Conservation (phyloP, 2,329 filamentous ascomycete genomes). For the Periconia macrospinosa region DNA sequence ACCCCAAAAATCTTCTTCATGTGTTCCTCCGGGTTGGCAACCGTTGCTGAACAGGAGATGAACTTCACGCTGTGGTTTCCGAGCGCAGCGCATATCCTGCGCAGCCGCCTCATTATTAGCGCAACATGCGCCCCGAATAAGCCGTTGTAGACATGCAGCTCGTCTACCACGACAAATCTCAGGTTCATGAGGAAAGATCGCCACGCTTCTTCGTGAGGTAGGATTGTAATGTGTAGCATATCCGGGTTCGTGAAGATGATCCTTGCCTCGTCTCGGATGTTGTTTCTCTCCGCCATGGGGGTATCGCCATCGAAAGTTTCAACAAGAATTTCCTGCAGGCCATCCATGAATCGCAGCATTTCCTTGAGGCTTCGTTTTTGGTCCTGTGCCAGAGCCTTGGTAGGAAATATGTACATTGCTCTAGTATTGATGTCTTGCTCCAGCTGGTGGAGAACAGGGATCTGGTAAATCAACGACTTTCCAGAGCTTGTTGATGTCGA, state of each 20-base stretch:
- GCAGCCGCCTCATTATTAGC: constrained; percentile 87
- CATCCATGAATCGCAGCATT: constrained; percentile 77
- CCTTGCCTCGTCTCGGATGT: constrained; percentile 82
- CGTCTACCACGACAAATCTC: constrained; percentile 80
- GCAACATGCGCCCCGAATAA: constrained; percentile 92
- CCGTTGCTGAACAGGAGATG: constrained; percentile 93
- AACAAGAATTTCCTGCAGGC: constrained; percentile 73
- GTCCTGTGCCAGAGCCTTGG: constrained; percentile 94
- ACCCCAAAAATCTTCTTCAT: constrained; percentile 95
- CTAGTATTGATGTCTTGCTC: constrained; percentile 76
- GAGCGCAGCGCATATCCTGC: constrained; percentile 85
- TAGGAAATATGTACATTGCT: constrained; percentile 98
- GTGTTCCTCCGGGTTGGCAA: constrained; percentile 87
- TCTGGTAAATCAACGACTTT: constrained; percentile 96
- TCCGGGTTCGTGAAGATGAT: constrained; percentile 98
- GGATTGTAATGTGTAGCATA: constrained; percentile 92
- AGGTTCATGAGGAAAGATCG: constrained; percentile 84
- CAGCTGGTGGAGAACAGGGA: constrained; percentile 85
- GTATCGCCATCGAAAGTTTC: constrained; percentile 98
- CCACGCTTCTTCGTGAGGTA: constrained; percentile 91
- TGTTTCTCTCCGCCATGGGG: constrained; percentile 73
- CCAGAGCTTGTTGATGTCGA: constrained; percentile 95
- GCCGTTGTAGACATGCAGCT: constrained; percentile 95
- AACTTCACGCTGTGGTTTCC: constrained; percentile 87
- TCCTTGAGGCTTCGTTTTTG: constrained; percentile 87